These are phyloP conservation scores for Trichophyton benhamiae DNA, from an alignment of 2,329 filamentous ascomycete species.

Conservation along the genomic window DNA sequence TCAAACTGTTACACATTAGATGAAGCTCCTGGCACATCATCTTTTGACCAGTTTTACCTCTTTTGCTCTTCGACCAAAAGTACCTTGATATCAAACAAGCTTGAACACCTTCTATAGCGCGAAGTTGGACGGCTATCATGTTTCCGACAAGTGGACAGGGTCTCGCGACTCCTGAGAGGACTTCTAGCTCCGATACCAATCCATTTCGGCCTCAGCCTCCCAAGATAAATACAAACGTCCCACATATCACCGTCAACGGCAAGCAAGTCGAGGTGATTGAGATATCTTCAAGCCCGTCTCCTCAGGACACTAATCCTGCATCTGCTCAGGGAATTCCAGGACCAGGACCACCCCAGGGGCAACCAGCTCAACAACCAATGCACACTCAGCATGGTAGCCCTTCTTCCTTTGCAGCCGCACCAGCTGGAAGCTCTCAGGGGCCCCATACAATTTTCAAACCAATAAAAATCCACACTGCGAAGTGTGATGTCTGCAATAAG, in stretches of 20 bases:
- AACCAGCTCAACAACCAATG: not conserved
- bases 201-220: not conserved
- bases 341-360: not conserved
- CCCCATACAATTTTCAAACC: slow-evolving; percentile 19
- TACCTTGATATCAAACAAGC: not conserved
- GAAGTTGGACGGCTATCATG: not conserved
- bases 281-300: slow-evolving; percentile 5
- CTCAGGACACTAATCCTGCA: not conserved
- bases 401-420: not conserved
- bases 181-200: not conserved
- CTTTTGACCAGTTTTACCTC: not conserved
- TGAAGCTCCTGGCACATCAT: not conserved
- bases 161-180: not conserved
- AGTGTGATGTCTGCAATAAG: slow-evolving; percentile 27
- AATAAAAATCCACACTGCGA: slow-evolving; percentile 24
- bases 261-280: slow-evolving; percentile 3
- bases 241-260: not conserved
- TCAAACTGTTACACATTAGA: not conserved
- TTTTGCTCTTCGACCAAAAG: not conserved
- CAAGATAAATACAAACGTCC: not conserved
- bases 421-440: not conserved
- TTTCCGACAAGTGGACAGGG: not conserved
- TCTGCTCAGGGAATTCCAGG: not conserved
- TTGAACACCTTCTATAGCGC: not conserved
- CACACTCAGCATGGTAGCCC: not conserved